Evolutionary conservation across 192 early-diverging fungal species (phyloP).

Genomic region (Lunasporangiospora selenospora): DNA sequence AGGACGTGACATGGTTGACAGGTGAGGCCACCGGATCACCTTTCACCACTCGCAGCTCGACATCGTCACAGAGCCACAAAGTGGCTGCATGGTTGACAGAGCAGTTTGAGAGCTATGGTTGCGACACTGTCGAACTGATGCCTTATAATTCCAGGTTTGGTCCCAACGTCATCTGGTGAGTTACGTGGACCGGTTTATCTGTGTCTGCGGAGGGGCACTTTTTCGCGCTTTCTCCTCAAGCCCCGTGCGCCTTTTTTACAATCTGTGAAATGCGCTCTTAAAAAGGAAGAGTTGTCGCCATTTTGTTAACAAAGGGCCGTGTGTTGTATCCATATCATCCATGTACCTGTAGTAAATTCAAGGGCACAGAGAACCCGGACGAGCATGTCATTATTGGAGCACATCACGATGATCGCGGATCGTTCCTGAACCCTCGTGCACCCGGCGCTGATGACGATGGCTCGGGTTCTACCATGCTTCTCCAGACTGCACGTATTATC

Average conservation of each 20-base stretch:
- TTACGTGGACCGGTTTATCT: too few species aligned
- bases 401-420: constrained; percentile 51
- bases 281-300: too few species aligned
- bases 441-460: constrained; percentile 55
- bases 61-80: constrained; percentile 33
- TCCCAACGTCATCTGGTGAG: constrained; percentile 56
- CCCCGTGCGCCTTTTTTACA: too few species aligned
- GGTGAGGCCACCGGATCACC: constrained; percentile 47
- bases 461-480: constrained; percentile 48
- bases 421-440: constrained; percentile 45
- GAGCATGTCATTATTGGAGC: constrained; percentile 55
- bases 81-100: constrained; percentile 49
- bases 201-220: too few species aligned
- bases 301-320: too few species aligned
- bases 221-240: too few species aligned
- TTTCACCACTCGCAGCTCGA: constrained; percentile 40
- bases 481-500: constrained; percentile 43
- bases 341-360: constrained; percentile 39
- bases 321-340: too few species aligned
- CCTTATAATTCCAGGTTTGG: constrained; percentile 36
- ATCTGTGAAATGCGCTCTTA: too few species aligned
- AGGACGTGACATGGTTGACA: constrained; percentile 52
- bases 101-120: constrained; percentile 48
- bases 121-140: constrained; percentile 48
- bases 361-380: constrained; percentile 44